Percentiles rank a stretch among this genome's conserved stretches.
These are phyloP conservation scores for Sechiopsis laciniata DNA, from an alignment of 306 rosid genomes.

Conservation along the genomic window DNA sequence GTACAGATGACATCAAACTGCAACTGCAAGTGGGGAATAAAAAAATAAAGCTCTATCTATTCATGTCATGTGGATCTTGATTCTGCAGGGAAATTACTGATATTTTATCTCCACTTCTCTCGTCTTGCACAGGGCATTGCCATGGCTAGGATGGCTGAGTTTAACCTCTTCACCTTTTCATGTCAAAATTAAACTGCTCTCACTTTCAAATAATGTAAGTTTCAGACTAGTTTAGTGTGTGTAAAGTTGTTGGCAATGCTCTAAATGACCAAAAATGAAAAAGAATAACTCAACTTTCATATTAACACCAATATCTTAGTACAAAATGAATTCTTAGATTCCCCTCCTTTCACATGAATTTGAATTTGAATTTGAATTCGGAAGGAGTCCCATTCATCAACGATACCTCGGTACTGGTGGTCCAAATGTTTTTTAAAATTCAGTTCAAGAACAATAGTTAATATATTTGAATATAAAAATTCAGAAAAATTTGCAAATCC, in stretches of 20 bases:
- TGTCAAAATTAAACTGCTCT: not conserved
- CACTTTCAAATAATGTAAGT: not conserved
- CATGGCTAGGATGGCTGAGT: not conserved
- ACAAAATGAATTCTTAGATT: not conserved
- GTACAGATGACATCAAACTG: conserved; percentile 15
- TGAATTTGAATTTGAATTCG: not conserved
- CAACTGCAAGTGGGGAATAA: conserved; percentile 11
- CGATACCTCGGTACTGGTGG: not conserved
- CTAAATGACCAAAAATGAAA: not conserved
- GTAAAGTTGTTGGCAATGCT: no score
- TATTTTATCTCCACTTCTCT: conserved; percentile 15
- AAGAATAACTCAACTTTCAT: not conserved
- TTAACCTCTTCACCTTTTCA: not conserved
- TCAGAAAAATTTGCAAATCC: not conserved
- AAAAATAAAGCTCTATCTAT: not conserved
- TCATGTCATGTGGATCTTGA: not conserved
- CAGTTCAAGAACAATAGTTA: not conserved
- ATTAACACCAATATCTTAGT: not conserved
- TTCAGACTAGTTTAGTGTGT: not conserved
- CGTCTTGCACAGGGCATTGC: not conserved
- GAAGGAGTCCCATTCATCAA: not conserved
- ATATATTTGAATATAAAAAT: not conserved
- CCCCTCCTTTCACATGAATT: conserved; percentile 10
- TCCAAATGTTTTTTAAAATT: not conserved
- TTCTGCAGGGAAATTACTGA: not conserved